Evolutionary conservation across 2,329 filamentous ascomycete genomes (phyloP).

Genomic region (Sporothrix curviconia): DNA sequence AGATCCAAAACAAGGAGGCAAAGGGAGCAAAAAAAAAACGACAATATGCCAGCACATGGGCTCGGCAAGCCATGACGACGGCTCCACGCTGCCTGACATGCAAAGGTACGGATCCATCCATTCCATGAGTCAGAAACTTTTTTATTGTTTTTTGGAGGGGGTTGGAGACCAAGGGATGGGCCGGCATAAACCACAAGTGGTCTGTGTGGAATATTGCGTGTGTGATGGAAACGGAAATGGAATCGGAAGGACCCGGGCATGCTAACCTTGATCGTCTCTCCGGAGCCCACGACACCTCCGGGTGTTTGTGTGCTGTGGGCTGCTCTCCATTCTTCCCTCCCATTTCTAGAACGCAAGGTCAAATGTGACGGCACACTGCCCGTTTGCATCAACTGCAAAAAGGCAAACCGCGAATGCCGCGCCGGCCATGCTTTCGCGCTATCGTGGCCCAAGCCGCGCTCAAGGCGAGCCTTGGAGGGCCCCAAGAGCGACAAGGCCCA

Average conservation of each 20-base stretch:
- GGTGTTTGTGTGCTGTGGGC: not conserved
- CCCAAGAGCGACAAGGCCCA: not conserved
- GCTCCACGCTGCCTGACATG: slow-evolving; percentile 7
- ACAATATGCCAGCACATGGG: not conserved
- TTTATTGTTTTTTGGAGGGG: not conserved
- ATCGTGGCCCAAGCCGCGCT: slow-evolving; percentile 13
- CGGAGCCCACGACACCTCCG: not conserved
- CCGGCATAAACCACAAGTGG: no score
- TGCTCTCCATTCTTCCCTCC: not conserved
- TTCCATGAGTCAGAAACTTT: not conserved
- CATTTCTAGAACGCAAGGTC: slow-evolving; percentile 14
- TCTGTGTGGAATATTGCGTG: no score
- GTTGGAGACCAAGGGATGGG: no score
- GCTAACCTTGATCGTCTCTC: no score
- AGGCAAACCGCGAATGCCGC: slow-evolving; percentile 10
- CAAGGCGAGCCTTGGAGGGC: slow-evolving; percentile 7
- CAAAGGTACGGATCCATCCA: slow-evolving; percentile 2
- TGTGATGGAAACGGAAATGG: no score
- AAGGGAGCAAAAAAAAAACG: not conserved
- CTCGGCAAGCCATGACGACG: no score
- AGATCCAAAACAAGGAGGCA: no score
- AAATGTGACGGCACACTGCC: slow-evolving; percentile 15
- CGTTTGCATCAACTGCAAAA: slow-evolving; percentile 13
- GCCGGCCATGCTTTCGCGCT: slow-evolving; percentile 8
- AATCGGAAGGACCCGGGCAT: no score